Conservation (phyloP, 129 eudicot genomes). For the sunflower (Helianthus annuus) region DNA sequence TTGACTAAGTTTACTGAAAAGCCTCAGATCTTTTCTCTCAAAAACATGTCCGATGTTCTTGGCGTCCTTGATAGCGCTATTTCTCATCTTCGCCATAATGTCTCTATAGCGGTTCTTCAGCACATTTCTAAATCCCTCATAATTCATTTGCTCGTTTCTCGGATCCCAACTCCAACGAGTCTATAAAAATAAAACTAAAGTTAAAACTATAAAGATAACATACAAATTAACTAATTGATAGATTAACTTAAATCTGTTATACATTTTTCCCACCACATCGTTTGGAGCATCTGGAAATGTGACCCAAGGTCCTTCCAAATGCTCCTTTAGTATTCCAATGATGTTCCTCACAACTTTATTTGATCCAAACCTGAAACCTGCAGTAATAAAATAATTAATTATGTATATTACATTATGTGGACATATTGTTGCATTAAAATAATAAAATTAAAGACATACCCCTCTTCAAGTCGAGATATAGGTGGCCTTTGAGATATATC, state of each 20-base stretch:
- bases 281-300: neutral
- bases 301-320: neutral
- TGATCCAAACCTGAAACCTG: neutral
- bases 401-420: neutral
- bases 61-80: neutral
- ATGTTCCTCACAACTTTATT: neutral
- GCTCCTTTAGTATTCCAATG: neutral
- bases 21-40: neutral
- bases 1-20: neutral
- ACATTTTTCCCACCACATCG: neutral
- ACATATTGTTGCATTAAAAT: no score
- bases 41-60: neutral
- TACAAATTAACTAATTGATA: neutral
- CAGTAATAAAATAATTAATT: no score
- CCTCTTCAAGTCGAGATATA: neutral
- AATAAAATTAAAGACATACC: neutral
- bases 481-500: neutral
- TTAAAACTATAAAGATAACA: no score
- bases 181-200: neutral
- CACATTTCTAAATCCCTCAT: neutral
- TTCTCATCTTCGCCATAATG: neutral
- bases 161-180: neutral
- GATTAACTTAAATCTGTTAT: neutral
- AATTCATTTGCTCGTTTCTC: neutral
- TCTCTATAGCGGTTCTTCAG: neutral